A percentile compares a stretch with the other conserved stretches of the same genome.
Conservation (phyloP, 306 rosid genomes). For the Cucumis sativus region Cucumber_9930_V3 NC_026660.2:5397501-5398000, state of each 20-base stretch:
- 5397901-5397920: not conserved
- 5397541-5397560: too few species aligned
- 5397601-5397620: too few species aligned
- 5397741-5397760: not conserved
- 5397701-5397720: not conserved
- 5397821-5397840: constrained; percentile 1
- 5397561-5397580: too few species aligned
- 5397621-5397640: too few species aligned
- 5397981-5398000: not conserved
- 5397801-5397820: not conserved
- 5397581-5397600: too few species aligned
- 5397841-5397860: not conserved
- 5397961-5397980: not conserved
- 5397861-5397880: not conserved
- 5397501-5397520: too few species aligned
- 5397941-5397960: constrained; percentile 3
- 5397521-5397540: too few species aligned
- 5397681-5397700: not conserved
- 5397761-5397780: too few species aligned
- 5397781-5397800: not conserved
- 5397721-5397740: not conserved
- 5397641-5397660: too few species aligned
- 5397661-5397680: not conserved
- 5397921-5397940: not conserved
- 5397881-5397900: not conserved